Base-by-base conservation (phyloP, 768 basidiomycete genomes). In the Hortiboletus flavorubellus region DNA sequence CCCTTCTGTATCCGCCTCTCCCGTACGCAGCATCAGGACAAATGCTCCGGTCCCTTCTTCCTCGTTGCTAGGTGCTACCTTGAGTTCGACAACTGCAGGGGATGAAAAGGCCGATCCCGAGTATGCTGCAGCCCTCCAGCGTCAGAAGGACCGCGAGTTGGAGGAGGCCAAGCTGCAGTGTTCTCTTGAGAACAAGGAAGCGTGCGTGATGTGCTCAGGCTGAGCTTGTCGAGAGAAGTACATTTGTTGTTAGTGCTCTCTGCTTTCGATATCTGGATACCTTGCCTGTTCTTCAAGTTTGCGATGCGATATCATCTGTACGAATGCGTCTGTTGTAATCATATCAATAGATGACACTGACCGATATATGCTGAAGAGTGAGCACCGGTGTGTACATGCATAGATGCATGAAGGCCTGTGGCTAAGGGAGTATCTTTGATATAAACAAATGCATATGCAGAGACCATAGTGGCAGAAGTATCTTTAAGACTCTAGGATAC, bases 161-260 rank as follows among this genome's bases (percentile, higher is more conserved):
- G 94, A 90, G 70, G 86, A 90, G 55, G 94, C 86, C 6, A 86
- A 87, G 73, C 70, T 94, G 54, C 72, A 81, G 68, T 96, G 94
- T 67, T 91, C 90, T 59, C 63, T 96, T 46, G 93, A 95, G 71
- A 96, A 96, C 74, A 94, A 94, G 78, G 93, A 96, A 51, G 91
- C 89, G 1, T 96, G 93, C 67, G 64, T 93, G 69, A 94, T 94
- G 91, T 93, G 91, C 75, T 92, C 90, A 56, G 89, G 86, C 51
- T 91, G 70, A 82, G 30, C 21, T 34, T 39, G 41, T 23, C 8
- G 41, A 45, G 29, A 39, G 11, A 37, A 23, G 37, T 31, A 26
- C 41, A 16, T 31, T 40, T 10, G 42, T 41, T 55, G n/a, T 16
- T 33, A 2, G 14, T 50, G 34, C 42, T 44, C 44, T 43, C 16